These are phyloP conservation scores for Flaveria linearis DNA, from an alignment of 129 eudicot genomes.

Conservation along the genomic window DNA sequence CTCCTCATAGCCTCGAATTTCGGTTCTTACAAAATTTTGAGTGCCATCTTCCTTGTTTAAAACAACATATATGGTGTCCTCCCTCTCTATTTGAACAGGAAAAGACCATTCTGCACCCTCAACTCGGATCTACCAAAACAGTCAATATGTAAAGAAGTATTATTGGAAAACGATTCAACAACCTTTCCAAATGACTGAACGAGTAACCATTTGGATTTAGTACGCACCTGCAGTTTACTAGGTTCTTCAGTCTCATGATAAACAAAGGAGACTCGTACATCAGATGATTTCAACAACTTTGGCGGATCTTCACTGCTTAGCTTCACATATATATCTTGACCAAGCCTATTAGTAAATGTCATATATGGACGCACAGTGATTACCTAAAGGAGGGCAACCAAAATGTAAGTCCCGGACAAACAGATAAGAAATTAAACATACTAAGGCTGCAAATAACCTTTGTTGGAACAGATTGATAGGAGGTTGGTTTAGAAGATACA, in stretches of 20 bases:
- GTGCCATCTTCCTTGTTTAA: conserved; percentile 58
- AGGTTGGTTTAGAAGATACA: conserved; percentile 81
- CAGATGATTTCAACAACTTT: conserved; percentile 68
- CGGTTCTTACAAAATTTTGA: conserved; percentile 56
- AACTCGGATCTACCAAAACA: conserved; percentile 58
- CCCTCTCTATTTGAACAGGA: conserved; percentile 78
- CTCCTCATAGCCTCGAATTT: conserved; percentile 96
- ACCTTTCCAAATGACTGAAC: not conserved
- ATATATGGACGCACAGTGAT: conserved; percentile 74
- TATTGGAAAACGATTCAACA: not conserved
- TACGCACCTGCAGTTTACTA: conserved; percentile 66
- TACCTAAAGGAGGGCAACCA: conserved; percentile 49
- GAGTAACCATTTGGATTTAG: conserved; percentile 12
- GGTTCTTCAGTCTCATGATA: conserved; percentile 61
- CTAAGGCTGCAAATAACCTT: conserved; percentile 51
- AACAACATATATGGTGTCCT: conserved; percentile 72
- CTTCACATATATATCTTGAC: conserved; percentile 66
- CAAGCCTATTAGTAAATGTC: conserved; percentile 93
- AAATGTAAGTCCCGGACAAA: conserved; percentile 20
- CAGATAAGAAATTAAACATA: not conserved
- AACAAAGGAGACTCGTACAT: conserved; percentile 75
- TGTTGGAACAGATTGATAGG: conserved; percentile 88
- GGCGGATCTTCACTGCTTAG: conserved; percentile 81
- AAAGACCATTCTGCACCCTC: conserved; percentile 85
- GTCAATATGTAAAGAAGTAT: not conserved